Conservation (phyloP, 495 filamentous ascomycete genomes). For the Penicillium subrubescens region DNA sequence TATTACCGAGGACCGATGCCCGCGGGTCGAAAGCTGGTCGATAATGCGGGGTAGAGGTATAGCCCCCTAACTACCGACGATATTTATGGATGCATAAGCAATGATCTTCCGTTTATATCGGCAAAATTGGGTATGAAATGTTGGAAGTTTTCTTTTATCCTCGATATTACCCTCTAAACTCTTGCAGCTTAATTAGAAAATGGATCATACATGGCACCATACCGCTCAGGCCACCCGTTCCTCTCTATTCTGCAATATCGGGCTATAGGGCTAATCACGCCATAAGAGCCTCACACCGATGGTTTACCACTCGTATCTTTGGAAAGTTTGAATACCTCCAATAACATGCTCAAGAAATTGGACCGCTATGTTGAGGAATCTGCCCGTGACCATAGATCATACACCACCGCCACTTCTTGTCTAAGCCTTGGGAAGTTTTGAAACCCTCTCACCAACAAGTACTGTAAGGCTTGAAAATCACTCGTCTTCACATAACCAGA, state of each 20-base stretch:
- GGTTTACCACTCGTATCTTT: background rate
- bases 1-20: slow-evolving; percentile 17
- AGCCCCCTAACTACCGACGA: background rate
- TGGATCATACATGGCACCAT: background rate
- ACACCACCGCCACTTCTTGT: too few relatives aligned
- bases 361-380: background rate
- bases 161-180: background rate
- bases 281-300: background rate
- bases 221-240: background rate
- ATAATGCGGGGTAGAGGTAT: slow-evolving; percentile 29
- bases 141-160: background rate
- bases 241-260: background rate
- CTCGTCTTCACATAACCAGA: background rate
- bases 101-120: background rate
- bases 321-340: background rate
- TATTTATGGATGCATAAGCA: background rate
- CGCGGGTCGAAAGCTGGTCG: slow-evolving; percentile 14
- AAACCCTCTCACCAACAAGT: too few relatives aligned
- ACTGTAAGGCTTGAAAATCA: background rate
- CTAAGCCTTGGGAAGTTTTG: too few relatives aligned
- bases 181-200: background rate
- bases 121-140: background rate
- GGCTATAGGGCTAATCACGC: background rate
- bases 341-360: background rate
- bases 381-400: background rate